phyloP scores from a whole-genome alignment of 225 moss, liverwort and hornwort species.

The Marchantia polymorpha region DNA sequence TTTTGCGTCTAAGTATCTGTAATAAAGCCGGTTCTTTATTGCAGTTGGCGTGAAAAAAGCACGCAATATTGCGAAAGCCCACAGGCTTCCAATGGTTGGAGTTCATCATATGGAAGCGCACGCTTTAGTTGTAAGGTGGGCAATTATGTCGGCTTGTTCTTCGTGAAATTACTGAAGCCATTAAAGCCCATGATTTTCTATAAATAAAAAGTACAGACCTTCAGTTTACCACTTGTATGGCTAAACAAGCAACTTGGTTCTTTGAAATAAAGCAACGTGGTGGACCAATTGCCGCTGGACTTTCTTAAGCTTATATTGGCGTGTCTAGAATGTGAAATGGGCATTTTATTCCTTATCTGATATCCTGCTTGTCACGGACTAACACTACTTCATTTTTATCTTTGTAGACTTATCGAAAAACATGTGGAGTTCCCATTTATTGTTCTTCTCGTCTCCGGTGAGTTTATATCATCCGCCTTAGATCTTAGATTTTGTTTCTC shows the following conservation, averaged over 20 bases:
- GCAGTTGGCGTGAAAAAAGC: slow-evolving; percentile 98
- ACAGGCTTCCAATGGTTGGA: slow-evolving; percentile 75
- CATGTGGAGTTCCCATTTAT: slow-evolving; percentile 83
- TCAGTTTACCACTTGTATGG: too few relatives aligned
- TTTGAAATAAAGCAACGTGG: not conserved
- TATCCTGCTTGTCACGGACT: not conserved
- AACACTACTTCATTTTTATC: not conserved
- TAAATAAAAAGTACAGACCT: too few relatives aligned
- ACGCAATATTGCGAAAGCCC: slow-evolving; percentile 68
- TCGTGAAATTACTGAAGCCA: not conserved
- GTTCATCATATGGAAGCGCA: slow-evolving; percentile 99
- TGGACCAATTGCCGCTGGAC: too few relatives aligned
- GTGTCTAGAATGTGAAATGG: not conserved
- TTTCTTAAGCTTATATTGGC: not conserved
- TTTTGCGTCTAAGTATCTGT: too few relatives aligned
- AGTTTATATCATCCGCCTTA: not conserved
- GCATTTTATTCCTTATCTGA: too few relatives aligned
- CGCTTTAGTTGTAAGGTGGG: slow-evolving; percentile 88
- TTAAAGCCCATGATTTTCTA: too few relatives aligned
- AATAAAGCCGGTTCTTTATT: not conserved
- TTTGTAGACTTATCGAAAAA: slow-evolving; percentile 70
- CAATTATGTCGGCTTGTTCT: not conserved
- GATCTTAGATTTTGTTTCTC: too few relatives aligned
- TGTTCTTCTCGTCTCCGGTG: slow-evolving; percentile 95
- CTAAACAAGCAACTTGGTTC: not conserved